Conservation (phyloP, 2,329 filamentous ascomycete genomes). For the Fusarium sp. region DNA sequence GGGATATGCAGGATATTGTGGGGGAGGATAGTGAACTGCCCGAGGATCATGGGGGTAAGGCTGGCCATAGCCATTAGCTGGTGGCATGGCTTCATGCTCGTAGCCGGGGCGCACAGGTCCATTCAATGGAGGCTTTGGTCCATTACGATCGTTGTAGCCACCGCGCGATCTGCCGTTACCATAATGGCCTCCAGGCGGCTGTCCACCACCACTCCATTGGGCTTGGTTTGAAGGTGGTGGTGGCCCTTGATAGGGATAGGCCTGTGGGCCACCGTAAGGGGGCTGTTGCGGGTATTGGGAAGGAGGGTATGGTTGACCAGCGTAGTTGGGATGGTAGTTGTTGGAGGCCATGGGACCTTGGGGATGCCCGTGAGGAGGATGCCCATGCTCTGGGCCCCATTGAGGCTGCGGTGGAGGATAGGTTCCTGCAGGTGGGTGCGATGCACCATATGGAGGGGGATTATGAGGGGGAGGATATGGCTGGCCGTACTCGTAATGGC, state of each 20-base stretch:
- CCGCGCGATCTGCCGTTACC: slow-evolving; percentile 54
- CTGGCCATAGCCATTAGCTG: slow-evolving; percentile 53
- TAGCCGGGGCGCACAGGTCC: slow-evolving; percentile 51
- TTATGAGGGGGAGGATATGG: slow-evolving; percentile 49
- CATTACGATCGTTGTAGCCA: slow-evolving; percentile 59
- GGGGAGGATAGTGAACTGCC: slow-evolving; percentile 47
- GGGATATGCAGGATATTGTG: slow-evolving; percentile 54
- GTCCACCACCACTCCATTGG: slow-evolving; percentile 50
- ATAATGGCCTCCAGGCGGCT: slow-evolving; percentile 52
- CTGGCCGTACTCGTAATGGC: slow-evolving; percentile 59
- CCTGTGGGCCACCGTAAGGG: slow-evolving; percentile 55
- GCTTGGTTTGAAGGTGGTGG: slow-evolving; percentile 50
- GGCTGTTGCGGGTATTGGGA: slow-evolving; percentile 58
- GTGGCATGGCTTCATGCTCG: slow-evolving; percentile 49
- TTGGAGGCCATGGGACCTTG: slow-evolving; percentile 61
- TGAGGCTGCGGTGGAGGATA: slow-evolving; percentile 56
- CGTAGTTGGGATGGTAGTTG: slow-evolving; percentile 70
- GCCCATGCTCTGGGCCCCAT: slow-evolving; percentile 55
- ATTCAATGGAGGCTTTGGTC: slow-evolving; percentile 47
- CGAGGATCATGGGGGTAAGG: slow-evolving; percentile 56
- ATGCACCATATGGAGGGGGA: slow-evolving; percentile 44
- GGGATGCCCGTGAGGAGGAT: slow-evolving; percentile 58
- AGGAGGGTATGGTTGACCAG: slow-evolving; percentile 63
- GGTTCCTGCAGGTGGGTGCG: slow-evolving; percentile 51
- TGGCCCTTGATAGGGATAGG: slow-evolving; percentile 53